Percentiles rank a stretch among this genome's conserved stretches.
These are phyloP conservation scores for Puccinellia tenuiflora DNA, from an alignment of 176 grass and related monocot genomes.

Conservation along the genomic window DNA sequence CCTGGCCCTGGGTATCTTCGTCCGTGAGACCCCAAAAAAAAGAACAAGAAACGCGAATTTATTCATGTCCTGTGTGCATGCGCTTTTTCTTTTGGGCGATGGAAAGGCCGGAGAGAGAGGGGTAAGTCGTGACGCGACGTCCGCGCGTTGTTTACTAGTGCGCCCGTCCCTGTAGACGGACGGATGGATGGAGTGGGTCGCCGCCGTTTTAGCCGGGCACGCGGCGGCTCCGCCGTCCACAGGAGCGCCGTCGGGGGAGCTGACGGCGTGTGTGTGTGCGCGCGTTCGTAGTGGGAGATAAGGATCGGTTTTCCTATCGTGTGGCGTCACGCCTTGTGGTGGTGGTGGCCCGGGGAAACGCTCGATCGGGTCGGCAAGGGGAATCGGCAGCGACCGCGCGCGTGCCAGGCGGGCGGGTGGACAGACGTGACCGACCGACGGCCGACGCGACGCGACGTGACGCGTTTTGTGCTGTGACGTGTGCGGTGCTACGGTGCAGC, in stretches of 20 bases:
- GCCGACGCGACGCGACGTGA: neutral
- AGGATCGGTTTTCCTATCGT: constrained; percentile 12
- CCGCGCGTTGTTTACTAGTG: neutral
- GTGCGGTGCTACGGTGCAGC: too few species aligned
- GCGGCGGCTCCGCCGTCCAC: constrained; percentile 26
- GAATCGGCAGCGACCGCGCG: neutral
- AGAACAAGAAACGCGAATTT: neutral
- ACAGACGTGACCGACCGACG: constrained; percentile 7
- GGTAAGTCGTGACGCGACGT: constrained; percentile 20
- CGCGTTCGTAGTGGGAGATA: constrained; percentile 3
- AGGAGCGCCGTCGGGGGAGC: constrained; percentile 5
- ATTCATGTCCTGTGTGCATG: neutral
- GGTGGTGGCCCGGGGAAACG: neutral
- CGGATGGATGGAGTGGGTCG: neutral
- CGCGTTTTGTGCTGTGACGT: neutral
- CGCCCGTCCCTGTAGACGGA: neutral
- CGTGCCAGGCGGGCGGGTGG: neutral
- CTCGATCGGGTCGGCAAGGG: neutral
- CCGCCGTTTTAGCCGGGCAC: constrained; percentile 24
- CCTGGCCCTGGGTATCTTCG: constrained; percentile 8
- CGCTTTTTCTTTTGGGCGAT: constrained; percentile 12
- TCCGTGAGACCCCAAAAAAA: neutral
- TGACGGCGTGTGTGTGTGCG: constrained; percentile 18
- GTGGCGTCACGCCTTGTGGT: neutral
- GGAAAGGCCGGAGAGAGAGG: neutral